A percentile compares a stretch with the other conserved stretches of the same genome.
phyloP scores from a whole-genome alignment of 2,329 filamentous ascomycete species.

The Claviceps digitariae region DNA sequence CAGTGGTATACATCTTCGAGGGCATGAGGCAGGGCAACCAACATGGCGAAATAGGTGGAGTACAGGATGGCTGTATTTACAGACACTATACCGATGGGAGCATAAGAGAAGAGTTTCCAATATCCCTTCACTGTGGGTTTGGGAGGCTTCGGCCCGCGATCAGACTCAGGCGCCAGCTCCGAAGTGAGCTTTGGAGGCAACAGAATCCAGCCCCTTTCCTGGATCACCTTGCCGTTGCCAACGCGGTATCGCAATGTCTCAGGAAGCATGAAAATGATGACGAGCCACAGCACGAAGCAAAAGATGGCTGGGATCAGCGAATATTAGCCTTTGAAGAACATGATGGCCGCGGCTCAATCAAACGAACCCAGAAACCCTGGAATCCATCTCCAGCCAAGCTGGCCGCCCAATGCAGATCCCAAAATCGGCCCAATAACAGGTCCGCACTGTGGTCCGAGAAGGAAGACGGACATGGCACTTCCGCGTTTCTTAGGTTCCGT shows the following conservation, averaged over 20 bases:
- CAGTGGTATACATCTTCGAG: slow-evolving; percentile 20
- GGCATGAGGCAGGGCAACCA: slow-evolving; percentile 16
- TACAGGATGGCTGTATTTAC: slow-evolving; percentile 21
- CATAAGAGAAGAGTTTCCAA: slow-evolving; percentile 17
- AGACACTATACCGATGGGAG: slow-evolving; percentile 19
- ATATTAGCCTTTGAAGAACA: not conserved
- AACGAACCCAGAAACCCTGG: slow-evolving; percentile 24
- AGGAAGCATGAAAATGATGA: slow-evolving; percentile 24
- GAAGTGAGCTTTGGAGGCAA: slow-evolving; percentile 12
- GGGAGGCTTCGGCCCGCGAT: slow-evolving; percentile 15
- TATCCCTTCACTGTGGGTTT: slow-evolving; percentile 16
- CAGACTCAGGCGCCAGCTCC: slow-evolving; percentile 10
- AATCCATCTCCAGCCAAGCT: slow-evolving; percentile 27
- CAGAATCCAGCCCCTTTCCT: slow-evolving; percentile 9
- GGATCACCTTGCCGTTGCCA: slow-evolving; percentile 24
- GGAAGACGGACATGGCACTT: slow-evolving; percentile 26
- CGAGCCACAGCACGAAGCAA: slow-evolving; percentile 16
- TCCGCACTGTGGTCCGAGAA: slow-evolving; percentile 30
- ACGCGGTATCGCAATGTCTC: slow-evolving; percentile 31
- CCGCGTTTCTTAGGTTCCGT: slow-evolving; percentile 24
- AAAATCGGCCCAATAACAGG: slow-evolving; percentile 29
- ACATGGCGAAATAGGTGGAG: slow-evolving; percentile 19
- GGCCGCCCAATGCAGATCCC: slow-evolving; percentile 24
- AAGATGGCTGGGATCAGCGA: slow-evolving; percentile 12
- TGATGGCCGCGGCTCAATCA: not conserved